Evolutionary conservation across 202 grass and related monocot genomes (phyloP), one percentile per base, ranked within the genome.

Genomic region (Saccharum hybrid): DNA sequence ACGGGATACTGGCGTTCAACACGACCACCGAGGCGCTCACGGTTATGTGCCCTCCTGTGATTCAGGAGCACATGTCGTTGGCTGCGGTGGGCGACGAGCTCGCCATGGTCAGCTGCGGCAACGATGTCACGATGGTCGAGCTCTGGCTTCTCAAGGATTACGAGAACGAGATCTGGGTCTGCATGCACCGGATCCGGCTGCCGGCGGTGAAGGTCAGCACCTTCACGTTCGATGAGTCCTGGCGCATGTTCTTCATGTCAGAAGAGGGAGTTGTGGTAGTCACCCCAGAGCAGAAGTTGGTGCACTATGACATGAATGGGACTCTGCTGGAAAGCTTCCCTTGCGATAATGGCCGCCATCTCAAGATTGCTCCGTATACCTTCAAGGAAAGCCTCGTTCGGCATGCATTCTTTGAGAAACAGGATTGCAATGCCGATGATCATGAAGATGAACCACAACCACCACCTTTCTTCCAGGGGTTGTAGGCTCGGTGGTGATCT

Each of bases 321-420:
- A n/a, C 43, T 28, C 76, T 78, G 26, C 10, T 6, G 16, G 62
- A 16, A 46, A 49, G 41, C 31, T 78, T 78, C 16, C 76, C 59
- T 7, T 78, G 61, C 61, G n/a, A 22, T 22, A 7, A 49, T 31
- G 61, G 61, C 41, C 5, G 15, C 9, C 6, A 21, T 48, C 76
- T 79, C 63, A 79, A 64, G 76, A 66, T 79, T 33, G 65, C 76
- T 36, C 41, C 23, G 26, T 79, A 66, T 12, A 79, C 76, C 8
- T 26, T 78, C 61, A 66, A 79, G 62, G 76, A 66, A 11, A 66
- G 76, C 76, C 41, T 79, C 6, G 7, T 79, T 49, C 76, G 42
- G 8, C 61, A 78, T 31, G 2, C 2, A 0, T 79, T 66, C 40
- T 66, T 79, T 8, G 28, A 36, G 16, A 22, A 0, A 4, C 16